Base-by-base conservation (phyloP, 306 rosid species). In the Gynostemma pentaphyllum region DNA sequence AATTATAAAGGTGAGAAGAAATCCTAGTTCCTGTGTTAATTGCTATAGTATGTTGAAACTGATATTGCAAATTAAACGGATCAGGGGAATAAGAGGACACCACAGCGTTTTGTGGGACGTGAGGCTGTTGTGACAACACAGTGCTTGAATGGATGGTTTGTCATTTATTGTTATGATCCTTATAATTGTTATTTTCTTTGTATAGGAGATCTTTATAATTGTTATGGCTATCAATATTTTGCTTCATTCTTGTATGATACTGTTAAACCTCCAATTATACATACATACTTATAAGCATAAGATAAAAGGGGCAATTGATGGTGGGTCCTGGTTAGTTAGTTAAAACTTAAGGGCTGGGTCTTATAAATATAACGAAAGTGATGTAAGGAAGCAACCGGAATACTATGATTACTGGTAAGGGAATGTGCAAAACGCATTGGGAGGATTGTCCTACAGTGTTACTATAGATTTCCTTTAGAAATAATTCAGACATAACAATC, bases 11-110 rank as follows among this genome's bases (percentile, higher is more conserved):
- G 99, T 92, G 70, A 26, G 74, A 61, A 37, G 13, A 40, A 45
- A 64, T 40, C 34, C 7, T 26, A 26, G 10, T n/a, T 34, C 51
- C 59, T 30, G 22, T 67, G 15, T 4, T 45, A 19, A 5, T 62
- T 44, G 34, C 48, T 68, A 9, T 26, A 4, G 13, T 16, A 60
- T 39, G 13, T 13, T 13, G 21, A 67, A 56, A 30, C 60, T 68
- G 70, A 75, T 71, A 66, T 71, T 60, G 1, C 40, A 64, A 64
- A 48, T 50, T 62, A 72, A 72, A 65, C 68, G 75, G 62, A 73
- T 34, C 82, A 94, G 99, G 99, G 99, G 54, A 94, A 94, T 81
- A 94, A 94, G 77, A 86, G 99, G 82, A 94, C 99, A 23, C 99
- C 99, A 0, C 90, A 66, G 62, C 96, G 99, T 44, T 94, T 94